These are phyloP conservation scores for Tolypocladium paradoxum DNA, from an alignment of 2,329 filamentous ascomycete species.

Conservation along the genomic window DNA sequence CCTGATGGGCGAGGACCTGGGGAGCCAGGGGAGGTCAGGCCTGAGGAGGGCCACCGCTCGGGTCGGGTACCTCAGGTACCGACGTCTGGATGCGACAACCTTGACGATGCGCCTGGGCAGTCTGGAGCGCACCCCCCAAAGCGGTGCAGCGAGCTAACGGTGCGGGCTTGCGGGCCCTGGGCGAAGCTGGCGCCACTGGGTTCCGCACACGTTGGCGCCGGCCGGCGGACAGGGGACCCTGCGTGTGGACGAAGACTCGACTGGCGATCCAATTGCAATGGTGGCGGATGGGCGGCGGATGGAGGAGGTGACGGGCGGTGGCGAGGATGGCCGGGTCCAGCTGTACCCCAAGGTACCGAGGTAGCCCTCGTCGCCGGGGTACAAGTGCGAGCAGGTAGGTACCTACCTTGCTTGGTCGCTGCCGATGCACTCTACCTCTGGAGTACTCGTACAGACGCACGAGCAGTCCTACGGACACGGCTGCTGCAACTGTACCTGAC, in stretches of 20 bases:
- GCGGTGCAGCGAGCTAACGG: neutral
- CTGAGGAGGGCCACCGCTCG: neutral
- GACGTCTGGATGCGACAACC: neutral
- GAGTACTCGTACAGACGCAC: neutral
- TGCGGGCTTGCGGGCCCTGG: neutral
- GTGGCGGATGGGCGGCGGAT: neutral
- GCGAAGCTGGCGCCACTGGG: neutral
- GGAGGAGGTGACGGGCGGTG: neutral
- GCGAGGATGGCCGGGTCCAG: neutral
- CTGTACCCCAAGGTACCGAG: neutral
- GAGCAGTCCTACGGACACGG: too few species aligned
- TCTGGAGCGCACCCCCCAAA: neutral
- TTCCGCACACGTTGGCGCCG: neutral
- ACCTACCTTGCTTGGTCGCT: neutral
- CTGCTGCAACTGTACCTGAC: neutral
- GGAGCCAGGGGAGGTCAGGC: neutral
- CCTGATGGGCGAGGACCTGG: neutral
- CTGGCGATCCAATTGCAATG: neutral
- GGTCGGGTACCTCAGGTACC: neutral
- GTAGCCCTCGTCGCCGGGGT: neutral
- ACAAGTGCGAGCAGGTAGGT: neutral
- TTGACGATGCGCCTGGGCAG: neutral
- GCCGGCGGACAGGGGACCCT: neutral
- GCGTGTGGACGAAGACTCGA: neutral
- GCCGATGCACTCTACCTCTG: neutral